phyloP scores from a whole-genome alignment of 1,284 basidiomycete species.

The Ceratobasidium theobromae region DNA sequence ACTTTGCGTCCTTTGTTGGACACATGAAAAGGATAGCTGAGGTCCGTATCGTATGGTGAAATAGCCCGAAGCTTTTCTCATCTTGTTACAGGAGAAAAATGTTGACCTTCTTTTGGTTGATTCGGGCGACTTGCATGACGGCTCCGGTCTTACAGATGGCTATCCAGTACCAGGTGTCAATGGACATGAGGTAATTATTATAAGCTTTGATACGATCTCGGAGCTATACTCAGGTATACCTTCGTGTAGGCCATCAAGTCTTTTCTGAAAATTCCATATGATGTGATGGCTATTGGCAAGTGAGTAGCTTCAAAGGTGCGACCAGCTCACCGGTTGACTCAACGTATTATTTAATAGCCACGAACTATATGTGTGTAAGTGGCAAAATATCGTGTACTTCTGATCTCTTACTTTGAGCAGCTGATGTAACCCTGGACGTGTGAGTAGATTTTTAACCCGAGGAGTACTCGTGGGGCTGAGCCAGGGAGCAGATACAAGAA shows the following conservation, averaged over 20 bases:
- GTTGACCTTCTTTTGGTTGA: constrained; percentile 22
- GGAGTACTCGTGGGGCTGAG: not conserved
- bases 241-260: constrained; percentile 7
- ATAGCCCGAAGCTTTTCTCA: not conserved
- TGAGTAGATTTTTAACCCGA: not conserved
- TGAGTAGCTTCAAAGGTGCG: not conserved
- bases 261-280: constrained; percentile 21
- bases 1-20: constrained; percentile 23
- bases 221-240: no score
- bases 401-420: not conserved
- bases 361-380: constrained; percentile 16
- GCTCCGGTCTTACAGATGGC: constrained; percentile 28
- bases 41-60: not conserved
- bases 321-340: not conserved
- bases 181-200: constrained; percentile 17
- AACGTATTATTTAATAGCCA: not conserved
- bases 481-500: not conserved
- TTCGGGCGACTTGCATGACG: constrained; percentile 28
- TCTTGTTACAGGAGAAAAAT: constrained; percentile 1
- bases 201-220: no score
- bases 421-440: constrained; percentile 23
- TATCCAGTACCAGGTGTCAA: constrained; percentile 25
- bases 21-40: constrained; percentile 26
- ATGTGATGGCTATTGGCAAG: constrained; percentile 30
- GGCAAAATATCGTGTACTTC: not conserved